Conservation (phyloP, 257 asterid genomes). For the Nicotiana knightiana region DNA sequence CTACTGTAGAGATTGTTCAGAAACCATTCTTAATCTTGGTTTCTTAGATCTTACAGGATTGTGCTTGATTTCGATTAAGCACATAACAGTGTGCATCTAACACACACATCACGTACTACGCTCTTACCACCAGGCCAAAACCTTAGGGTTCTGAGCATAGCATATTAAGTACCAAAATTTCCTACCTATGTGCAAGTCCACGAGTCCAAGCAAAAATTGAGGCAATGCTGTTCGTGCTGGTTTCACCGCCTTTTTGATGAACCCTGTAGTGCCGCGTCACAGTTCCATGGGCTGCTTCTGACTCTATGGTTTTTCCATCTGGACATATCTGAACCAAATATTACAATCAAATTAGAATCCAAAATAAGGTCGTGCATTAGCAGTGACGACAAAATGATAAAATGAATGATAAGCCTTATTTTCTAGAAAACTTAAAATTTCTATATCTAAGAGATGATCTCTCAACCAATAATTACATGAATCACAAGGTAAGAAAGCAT, state of each 20-base stretch:
- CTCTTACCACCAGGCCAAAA: not conserved
- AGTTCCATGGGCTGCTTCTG: constrained; percentile 99
- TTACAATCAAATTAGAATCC: constrained; percentile 17
- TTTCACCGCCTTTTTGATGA: constrained; percentile 98
- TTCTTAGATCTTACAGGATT: too few relatives aligned
- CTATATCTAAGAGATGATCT: not conserved
- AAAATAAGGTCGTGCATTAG: not conserved
- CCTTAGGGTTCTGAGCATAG: fast-evolving
- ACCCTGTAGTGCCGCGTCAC: constrained; percentile 97
- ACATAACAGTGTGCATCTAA: not conserved
- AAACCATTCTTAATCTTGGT: too few relatives aligned
- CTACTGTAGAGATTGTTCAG: too few relatives aligned
- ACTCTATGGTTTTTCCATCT: constrained; percentile 98
- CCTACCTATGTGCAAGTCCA: constrained; percentile 95
- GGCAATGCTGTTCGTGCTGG: constrained; percentile 98
- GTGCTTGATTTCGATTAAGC: too few relatives aligned
- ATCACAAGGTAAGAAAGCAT: not conserved
- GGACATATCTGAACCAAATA: constrained; percentile 73
- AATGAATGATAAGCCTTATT: not conserved
- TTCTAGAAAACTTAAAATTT: not conserved
- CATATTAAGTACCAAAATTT: not conserved
- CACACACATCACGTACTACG: not conserved
- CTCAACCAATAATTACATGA: not conserved
- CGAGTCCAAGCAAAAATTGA: constrained; percentile 99
- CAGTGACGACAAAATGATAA: not conserved